Percentiles rank a stretch among this genome's conserved stretches.
phyloP scores from a whole-genome alignment of 2,329 filamentous ascomycete species.

The Ceratocystis cubensis region DNA sequence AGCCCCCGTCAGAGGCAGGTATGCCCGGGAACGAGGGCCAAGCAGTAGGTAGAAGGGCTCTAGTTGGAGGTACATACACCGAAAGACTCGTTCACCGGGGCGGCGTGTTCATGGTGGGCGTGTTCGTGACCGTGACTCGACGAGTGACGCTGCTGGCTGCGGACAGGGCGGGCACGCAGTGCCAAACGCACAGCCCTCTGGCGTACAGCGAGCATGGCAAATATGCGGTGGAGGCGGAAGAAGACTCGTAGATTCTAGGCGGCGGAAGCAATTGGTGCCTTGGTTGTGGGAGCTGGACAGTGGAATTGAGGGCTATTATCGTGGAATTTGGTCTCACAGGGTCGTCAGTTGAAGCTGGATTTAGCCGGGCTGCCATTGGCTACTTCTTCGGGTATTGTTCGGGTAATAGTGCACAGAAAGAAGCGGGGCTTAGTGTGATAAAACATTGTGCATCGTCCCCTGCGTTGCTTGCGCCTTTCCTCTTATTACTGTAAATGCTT shows the following conservation, averaged over 20 bases:
- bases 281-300: background rate
- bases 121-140: constrained; percentile 36
- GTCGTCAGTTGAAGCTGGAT: background rate
- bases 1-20: background rate
- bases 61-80: constrained; percentile 36
- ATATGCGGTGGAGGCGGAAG: background rate
- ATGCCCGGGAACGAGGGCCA: background rate
- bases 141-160: constrained; percentile 39
- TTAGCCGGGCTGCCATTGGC: constrained; percentile 12
- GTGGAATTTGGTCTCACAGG: background rate
- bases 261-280: constrained; percentile 3
- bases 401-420: background rate
- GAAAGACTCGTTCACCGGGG: constrained; percentile 41
- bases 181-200: constrained; percentile 33
- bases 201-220: constrained; percentile 34
- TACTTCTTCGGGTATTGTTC: background rate
- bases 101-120: constrained; percentile 33
- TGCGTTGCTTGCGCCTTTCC: no score
- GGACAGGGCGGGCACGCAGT: constrained; percentile 27
- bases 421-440: no score
- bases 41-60: background rate
- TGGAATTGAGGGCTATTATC: constrained; percentile 8
- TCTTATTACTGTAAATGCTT: no score
- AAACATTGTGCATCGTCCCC: no score
- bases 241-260: background rate